phyloP scores from a whole-genome alignment of 2,329 filamentous ascomycete genomes.

The Orbilia ellipsospora region DNA sequence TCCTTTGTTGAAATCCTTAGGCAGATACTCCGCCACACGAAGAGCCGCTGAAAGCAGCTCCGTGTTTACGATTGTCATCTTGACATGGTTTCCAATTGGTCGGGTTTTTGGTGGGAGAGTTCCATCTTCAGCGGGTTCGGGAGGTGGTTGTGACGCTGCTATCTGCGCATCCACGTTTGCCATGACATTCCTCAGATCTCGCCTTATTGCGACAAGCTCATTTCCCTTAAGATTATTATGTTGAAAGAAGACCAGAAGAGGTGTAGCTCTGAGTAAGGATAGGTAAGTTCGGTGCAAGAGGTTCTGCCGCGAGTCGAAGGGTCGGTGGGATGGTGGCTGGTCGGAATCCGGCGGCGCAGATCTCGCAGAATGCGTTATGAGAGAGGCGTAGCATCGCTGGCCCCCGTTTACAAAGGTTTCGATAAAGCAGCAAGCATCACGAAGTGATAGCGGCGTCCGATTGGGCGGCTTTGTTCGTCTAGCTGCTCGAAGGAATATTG shows the following conservation, averaged over 20 bases:
- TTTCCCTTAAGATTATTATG: conserved; percentile 79
- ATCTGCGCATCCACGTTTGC: conserved; percentile 70
- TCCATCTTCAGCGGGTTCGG: conserved; percentile 33
- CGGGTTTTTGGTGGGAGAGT: conserved; percentile 20
- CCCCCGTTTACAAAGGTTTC: conserved; percentile 48
- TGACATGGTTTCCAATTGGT: conserved; percentile 70
- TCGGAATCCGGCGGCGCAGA: conserved; percentile 36
- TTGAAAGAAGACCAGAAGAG: conserved; percentile 86
- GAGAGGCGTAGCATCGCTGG: conserved; percentile 45
- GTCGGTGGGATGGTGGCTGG: conserved; percentile 88
- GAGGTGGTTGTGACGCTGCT: conserved; percentile 20
- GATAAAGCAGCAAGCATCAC: conserved; percentile 51
- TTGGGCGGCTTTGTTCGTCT: conserved; percentile 39
- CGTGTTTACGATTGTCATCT: conserved; percentile 81
- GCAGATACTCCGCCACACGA: conserved; percentile 83
- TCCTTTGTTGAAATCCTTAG: conserved; percentile 48
- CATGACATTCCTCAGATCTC: conserved; percentile 73
- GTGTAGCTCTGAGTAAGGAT: conserved; percentile 84
- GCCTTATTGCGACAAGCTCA: conserved; percentile 78
- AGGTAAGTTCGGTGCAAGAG: conserved; percentile 89
- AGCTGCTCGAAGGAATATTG: conserved; percentile 40
- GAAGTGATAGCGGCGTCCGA: conserved; percentile 42
- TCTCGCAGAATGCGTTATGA: conserved; percentile 36
- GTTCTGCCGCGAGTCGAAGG: conserved; percentile 86
- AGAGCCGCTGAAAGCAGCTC: conserved; percentile 88